Base-by-base conservation (phyloP, 768 basidiomycete species). In the Suillus spraguei region DNA sequence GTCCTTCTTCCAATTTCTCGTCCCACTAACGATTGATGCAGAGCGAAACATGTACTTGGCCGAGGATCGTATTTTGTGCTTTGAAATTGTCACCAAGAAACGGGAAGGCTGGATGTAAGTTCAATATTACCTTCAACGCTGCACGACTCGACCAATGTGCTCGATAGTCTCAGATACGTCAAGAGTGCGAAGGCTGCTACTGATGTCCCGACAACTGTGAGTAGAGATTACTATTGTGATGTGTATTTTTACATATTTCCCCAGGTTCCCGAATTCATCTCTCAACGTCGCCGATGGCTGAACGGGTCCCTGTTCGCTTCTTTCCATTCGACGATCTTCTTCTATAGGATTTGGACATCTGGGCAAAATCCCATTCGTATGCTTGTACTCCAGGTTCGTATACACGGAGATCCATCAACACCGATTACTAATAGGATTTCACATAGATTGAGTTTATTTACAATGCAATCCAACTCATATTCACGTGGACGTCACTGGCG, bases 131-230 rank as follows among this genome's bases (percentile, higher is more conserved):
- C 39, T 41, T 28, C 6, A 28, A 28, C 28, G 11, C 22, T 58
- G 17, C 28, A 10, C 28, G 16, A 22, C 2, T 58, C 39, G n/a
- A 8, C 59, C 58, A 47, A n/a, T 10, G 70, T 22, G 20, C 20
- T 35, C 56, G 39, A 56, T 65, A 92, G 90, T 17, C 77, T 94
- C 69, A 90, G 88, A 75, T 96, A 95, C 72, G 94, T 96, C 75
- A 94, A 94, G 83, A 91, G 87, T 69, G 96, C 96, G 17, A 95
- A 96, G 68, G 96, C 95, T 0, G 85, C 95, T 49, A 98, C 96
- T n/a, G 96, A 99, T 78, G 95, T 97, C 5, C 96, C 96, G 38
- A 90, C 94, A 42, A 83, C 87, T 22, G 88, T 87, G 55, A 63
- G 80, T 71, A 22, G 52, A 50, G 41, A 60, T 28, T 4, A n/a